These are phyloP conservation scores for Stephania yunnanensis DNA, from an alignment of 164 flowering plant species.

Conservation along the genomic window DNA sequence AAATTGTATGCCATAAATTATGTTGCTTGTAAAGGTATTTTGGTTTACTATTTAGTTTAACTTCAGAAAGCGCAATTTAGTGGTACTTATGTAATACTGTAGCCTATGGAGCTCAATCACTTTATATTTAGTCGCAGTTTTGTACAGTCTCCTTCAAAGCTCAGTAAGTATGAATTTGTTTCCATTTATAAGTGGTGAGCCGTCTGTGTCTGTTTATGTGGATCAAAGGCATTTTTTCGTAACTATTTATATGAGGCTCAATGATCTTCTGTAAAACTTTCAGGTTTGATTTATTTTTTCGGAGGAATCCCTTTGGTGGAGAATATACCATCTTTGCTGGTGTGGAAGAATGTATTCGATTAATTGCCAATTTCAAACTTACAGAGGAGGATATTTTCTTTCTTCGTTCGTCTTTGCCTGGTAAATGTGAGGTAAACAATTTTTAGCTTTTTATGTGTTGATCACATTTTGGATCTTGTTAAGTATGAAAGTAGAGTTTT, in stretches of 20 bases:
- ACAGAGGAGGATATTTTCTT: slow-evolving; percentile 75
- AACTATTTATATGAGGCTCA: not conserved
- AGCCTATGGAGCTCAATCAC: too few species aligned
- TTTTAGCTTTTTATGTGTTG: not conserved
- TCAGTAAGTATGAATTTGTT: not conserved
- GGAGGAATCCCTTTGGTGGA: slow-evolving; percentile 96
- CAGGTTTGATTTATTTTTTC: slow-evolving; percentile 95
- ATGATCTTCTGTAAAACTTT: slow-evolving; percentile 15
- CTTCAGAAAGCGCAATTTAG: too few species aligned
- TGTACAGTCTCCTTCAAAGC: too few species aligned
- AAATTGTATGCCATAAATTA: too few species aligned
- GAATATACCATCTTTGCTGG: slow-evolving; percentile 97
- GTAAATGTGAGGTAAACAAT: slow-evolving; percentile 69
- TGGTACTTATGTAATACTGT: too few species aligned
- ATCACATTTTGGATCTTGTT: not conserved
- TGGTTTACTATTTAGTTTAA: too few species aligned
- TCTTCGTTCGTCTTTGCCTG: slow-evolving; percentile 51
- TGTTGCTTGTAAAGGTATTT: too few species aligned
- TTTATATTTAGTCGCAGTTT: too few species aligned
- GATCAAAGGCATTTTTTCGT: not conserved
- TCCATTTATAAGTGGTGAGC: not conserved
- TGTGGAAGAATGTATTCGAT: slow-evolving; percentile 81
- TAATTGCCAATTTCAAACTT: slow-evolving; percentile 78
- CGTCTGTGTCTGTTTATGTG: not conserved
- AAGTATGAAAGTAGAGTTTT: slow-evolving; percentile 2